Evolutionary conservation across 2,329 filamentous ascomycete species (phyloP).

Genomic region (Pseudogymnoascus sp.): DNA sequence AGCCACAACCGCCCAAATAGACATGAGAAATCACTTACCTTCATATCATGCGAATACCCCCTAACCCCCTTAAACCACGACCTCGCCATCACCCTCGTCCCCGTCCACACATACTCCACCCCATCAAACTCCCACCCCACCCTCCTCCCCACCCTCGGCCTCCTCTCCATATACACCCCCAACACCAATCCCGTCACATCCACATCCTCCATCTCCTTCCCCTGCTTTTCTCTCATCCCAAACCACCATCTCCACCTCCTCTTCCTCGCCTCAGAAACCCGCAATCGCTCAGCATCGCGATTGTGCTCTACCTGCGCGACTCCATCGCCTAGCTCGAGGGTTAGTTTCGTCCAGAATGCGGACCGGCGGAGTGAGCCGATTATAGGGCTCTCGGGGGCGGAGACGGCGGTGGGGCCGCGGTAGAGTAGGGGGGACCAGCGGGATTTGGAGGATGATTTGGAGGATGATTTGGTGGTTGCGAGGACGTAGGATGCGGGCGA

Average conservation of each 20-base stretch:
- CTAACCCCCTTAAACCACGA: slow-evolving; percentile 19
- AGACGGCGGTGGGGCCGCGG: neutral
- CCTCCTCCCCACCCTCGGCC: neutral
- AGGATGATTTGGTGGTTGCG: neutral
- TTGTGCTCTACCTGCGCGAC: neutral
- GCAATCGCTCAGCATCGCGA: neutral
- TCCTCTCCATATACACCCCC: neutral
- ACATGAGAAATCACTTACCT: neutral
- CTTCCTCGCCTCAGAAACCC: neutral
- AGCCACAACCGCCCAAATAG: neutral
- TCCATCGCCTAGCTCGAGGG: neutral
- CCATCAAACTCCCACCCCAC: neutral
- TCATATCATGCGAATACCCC: neutral
- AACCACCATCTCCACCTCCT: neutral
- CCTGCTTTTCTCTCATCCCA: neutral
- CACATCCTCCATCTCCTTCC: neutral
- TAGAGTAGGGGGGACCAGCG: neutral
- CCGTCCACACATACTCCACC: neutral
- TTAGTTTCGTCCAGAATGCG: neutral
- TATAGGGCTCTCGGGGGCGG: neutral
- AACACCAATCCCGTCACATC: neutral
- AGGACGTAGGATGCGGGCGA: neutral
- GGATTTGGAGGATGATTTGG: neutral
- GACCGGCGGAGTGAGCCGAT: neutral
- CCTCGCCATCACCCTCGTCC: slow-evolving; percentile 21